Evolutionary conservation across 2,329 filamentous ascomycete genomes (phyloP).

Genomic region (Epichloe hybrida): DNA sequence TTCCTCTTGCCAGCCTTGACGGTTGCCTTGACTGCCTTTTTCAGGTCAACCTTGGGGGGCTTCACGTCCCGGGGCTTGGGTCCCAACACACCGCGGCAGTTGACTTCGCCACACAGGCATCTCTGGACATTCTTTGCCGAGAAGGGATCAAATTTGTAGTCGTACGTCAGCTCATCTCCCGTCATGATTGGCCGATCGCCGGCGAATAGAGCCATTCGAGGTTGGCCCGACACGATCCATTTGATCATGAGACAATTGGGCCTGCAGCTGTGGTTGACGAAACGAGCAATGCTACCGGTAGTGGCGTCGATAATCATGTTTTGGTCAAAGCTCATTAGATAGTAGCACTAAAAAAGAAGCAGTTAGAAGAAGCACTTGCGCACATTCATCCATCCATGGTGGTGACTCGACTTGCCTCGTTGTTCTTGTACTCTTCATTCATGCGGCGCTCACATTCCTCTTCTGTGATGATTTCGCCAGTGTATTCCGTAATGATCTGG

Average conservation of each 20-base stretch:
- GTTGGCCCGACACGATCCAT: constrained; percentile 87
- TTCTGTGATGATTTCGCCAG: constrained; percentile 93
- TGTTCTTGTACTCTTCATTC: constrained; percentile 86
- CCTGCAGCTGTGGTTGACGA: constrained; percentile 94
- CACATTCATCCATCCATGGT: background rate
- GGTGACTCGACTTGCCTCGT: constrained; percentile 49
- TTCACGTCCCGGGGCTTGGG: constrained; percentile 47
- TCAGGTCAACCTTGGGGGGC: constrained; percentile 30
- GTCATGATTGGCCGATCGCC: constrained; percentile 83
- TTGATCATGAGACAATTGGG: constrained; percentile 98
- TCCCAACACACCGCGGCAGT: constrained; percentile 51
- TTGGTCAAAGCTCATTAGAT: constrained; percentile 96
- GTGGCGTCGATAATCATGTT: constrained; percentile 98
- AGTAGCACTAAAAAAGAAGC: constrained; percentile 59
- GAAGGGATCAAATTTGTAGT: constrained; percentile 64
- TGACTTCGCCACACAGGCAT: constrained; percentile 48
- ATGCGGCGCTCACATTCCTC: constrained; percentile 87
- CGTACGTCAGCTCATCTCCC: constrained; percentile 91
- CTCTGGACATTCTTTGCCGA: constrained; percentile 55
- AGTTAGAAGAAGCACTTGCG: background rate
- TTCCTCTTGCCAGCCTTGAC: constrained; percentile 42
- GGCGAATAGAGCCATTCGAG: constrained; percentile 92
- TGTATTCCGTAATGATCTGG: constrained; percentile 97
- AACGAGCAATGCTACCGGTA: constrained; percentile 87
- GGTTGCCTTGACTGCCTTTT: constrained; percentile 24